Evolutionary conservation across 495 filamentous ascomycete genomes (phyloP), one percentile per base, ranked within the genome.

Genomic region (Elasticomyces elasticus): DNA sequence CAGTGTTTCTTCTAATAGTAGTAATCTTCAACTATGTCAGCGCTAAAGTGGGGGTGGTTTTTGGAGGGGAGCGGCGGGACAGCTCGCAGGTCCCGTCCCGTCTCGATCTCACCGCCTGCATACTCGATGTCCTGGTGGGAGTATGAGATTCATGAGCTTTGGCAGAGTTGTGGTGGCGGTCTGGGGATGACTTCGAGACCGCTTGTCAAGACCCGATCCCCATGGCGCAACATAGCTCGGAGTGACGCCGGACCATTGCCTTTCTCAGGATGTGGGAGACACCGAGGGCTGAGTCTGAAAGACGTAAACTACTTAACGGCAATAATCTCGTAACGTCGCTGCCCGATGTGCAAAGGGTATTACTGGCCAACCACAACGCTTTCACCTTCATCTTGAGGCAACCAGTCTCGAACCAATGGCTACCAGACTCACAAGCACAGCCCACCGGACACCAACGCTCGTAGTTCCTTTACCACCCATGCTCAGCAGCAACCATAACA

Each of bases 401-500:
- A 30, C 26, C 13, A 54, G 2, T 38, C 51, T 35, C 11, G 50
- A 19, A 10, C 20, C 46, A 27, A 60, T 45, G 12, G 51, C 57
- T 23, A 60, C 23, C 4, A 54, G n/a, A 7, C 22, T 35, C 25
- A 22, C 30, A 1, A 60, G 1, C 17, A 51, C 35, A 13, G 40
- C 46, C 57, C 57, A 60, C 38, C 57, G 55, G 19, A 25, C 28
- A 9, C 42, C 57, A 12, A 37, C 57, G 15, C 51, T 46, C 19
- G 17, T 24, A 19, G 17, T 24, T 1, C 48, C 38, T 25, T 50
- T 61, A 25, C 42, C 35, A 6, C 54, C 59, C 5, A 58, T 20
- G 12, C 54, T 44, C 23, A 62, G 19, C 4, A 51, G 0, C 59
- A 54, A 58, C 59, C 59, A 62, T 25, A 58, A 30, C 49, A 26